Percentiles rank a stretch among this genome's conserved stretches.
phyloP scores from a whole-genome alignment of 305 asterid species.

The Plantago coronopus region DNA sequence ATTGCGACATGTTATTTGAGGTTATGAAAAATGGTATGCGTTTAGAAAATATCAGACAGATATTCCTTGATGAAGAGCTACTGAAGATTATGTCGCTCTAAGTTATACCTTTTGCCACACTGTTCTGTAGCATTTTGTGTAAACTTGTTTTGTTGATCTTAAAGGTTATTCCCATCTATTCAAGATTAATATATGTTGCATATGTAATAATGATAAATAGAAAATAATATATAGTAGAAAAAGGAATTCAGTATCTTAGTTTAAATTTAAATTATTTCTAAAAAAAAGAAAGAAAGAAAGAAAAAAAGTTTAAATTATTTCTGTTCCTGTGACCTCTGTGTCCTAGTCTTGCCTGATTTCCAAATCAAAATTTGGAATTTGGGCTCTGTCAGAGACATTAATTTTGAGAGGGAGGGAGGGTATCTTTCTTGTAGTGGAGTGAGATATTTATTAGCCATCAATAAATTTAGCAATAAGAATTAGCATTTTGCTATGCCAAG shows the following conservation, averaged over 20 bases:
- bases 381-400: too few species aligned
- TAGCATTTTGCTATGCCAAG: too few species aligned
- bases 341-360: background rate
- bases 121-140: background rate
- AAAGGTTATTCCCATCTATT: background rate
- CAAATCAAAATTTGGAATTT: too few species aligned
- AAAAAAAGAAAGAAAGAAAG: too few species aligned
- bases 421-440: too few species aligned
- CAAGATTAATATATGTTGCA: background rate
- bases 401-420: too few species aligned
- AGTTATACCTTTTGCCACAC: too few species aligned
- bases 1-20: slow-evolving; percentile 93
- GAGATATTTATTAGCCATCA: too few species aligned
- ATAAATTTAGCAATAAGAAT: too few species aligned
- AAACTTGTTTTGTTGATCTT: background rate
- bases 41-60: slow-evolving; percentile 17
- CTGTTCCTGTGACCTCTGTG: too few species aligned
- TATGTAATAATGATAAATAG: background rate
- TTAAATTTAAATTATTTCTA: too few species aligned
- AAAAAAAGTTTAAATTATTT: too few species aligned
- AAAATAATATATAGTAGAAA: background rate
- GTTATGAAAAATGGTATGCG: slow-evolving; percentile 94
- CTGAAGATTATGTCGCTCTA: background rate
- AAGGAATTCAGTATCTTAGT: background rate
- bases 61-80: background rate